These are phyloP conservation scores for Acanthamoeba culbertsoni DNA, from an alignment of 208 protist species.

Conservation along the genomic window DNA sequence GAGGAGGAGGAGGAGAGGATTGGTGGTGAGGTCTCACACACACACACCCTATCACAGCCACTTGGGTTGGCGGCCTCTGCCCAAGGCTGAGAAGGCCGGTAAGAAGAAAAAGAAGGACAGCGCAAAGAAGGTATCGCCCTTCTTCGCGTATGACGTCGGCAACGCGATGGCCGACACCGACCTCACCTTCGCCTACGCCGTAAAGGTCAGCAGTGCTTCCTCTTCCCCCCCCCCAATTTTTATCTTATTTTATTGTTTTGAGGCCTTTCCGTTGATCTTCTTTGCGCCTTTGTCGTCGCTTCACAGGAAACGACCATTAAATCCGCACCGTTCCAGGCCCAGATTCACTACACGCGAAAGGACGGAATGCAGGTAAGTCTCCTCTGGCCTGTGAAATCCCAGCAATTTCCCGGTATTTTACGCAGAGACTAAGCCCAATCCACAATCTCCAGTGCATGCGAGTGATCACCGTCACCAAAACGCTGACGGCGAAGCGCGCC, in stretches of 20 bases:
- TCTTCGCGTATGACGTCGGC: constrained; percentile 35
- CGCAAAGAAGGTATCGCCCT: not conserved
- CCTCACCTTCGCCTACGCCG: constrained; percentile 40
- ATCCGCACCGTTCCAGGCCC: not conserved
- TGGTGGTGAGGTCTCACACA: too few relatives aligned
- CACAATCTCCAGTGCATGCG: constrained; percentile 14
- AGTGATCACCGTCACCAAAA: not conserved
- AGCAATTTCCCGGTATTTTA: too few relatives aligned
- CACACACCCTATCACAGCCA: too few relatives aligned
- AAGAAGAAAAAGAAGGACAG: constrained; percentile 37
- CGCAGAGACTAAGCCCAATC: not conserved
- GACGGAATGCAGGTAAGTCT: constrained; percentile 22
- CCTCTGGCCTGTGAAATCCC: too few relatives aligned
- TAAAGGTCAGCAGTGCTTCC: not conserved
- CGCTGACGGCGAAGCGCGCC: not conserved
- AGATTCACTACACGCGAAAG: not conserved
- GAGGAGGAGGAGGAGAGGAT: not conserved
- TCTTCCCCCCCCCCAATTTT: too few relatives aligned
- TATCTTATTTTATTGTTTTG: not conserved
- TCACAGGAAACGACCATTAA: not conserved
- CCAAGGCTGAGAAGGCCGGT: not conserved
- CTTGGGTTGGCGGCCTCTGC: not conserved
- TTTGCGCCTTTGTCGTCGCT: not conserved
- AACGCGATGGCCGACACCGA: constrained; percentile 39
- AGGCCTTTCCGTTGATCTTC: not conserved